A percentile compares a stretch with the other conserved stretches of the same genome.
These are phyloP conservation scores for Agastache rugosa DNA, from an alignment of 257 asterid species.

Conservation along the genomic window DNA sequence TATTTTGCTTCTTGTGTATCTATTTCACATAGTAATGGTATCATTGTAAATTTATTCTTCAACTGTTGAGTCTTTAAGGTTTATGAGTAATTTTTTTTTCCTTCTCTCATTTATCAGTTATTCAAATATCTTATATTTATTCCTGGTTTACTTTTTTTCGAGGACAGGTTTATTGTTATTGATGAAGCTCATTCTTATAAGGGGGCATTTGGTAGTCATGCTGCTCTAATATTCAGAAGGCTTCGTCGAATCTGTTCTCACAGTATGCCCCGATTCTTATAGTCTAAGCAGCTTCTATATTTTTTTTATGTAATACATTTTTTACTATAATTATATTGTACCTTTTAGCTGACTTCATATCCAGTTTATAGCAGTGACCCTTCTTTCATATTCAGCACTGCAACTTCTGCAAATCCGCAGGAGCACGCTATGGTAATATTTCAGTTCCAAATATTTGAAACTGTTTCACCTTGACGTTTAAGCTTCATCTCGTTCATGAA, in stretches of 20 bases:
- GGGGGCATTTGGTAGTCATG: slow-evolving; percentile 95
- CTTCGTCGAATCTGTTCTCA: slow-evolving; percentile 93
- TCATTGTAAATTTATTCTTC: slow-evolving; percentile 22
- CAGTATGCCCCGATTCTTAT: slow-evolving; percentile 47
- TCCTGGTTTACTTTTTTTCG: slow-evolving; percentile 13
- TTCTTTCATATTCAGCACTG: slow-evolving; percentile 90
- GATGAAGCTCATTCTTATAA: slow-evolving; percentile 96
- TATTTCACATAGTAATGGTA: slow-evolving; percentile 27
- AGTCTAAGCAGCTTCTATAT: slow-evolving; percentile 19
- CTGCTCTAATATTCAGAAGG: slow-evolving; percentile 89
- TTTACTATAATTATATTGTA: slow-evolving; percentile 26
- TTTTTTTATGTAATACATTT: slow-evolving; percentile 13
- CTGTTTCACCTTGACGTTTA: not conserved
- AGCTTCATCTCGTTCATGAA: slow-evolving; percentile 28
- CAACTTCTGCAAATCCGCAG: slow-evolving; percentile 93
- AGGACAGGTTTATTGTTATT: slow-evolving; percentile 71
- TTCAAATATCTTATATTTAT: slow-evolving; percentile 18
- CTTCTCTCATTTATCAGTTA: slow-evolving; percentile 27
- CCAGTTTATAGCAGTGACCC: slow-evolving; percentile 93
- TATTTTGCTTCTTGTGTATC: slow-evolving; percentile 31
- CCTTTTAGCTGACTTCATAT: slow-evolving; percentile 46
- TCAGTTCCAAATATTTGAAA: slow-evolving; percentile 35
- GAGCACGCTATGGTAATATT: slow-evolving; percentile 87
- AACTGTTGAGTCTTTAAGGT: slow-evolving; percentile 27
- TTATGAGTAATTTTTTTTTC: not conserved